A percentile compares a stretch with the other conserved stretches of the same genome.
These are phyloP conservation scores for Termitomyces bulborhizus DNA, from an alignment of 768 basidiomycete species.

Conservation along the genomic window DNA sequence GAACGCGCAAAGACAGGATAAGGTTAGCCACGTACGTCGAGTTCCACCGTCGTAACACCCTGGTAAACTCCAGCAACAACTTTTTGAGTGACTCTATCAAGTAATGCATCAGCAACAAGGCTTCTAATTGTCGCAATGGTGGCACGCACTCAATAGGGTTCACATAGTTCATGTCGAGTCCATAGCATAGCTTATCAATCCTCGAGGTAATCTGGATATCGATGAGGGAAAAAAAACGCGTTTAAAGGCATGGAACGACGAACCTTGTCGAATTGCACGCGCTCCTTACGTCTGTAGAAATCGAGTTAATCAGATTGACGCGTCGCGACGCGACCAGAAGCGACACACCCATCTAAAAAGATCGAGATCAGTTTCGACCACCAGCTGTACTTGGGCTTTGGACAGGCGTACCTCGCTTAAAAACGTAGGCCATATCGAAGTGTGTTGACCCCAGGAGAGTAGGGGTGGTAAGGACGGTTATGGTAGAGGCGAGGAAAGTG, in stretches of 20 bases:
- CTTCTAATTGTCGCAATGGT: not conserved
- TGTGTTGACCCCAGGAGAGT: slow-evolving; percentile 2
- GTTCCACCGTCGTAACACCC: slow-evolving; percentile 94
- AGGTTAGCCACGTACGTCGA: slow-evolving; percentile 62
- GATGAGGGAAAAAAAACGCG: slow-evolving; percentile 13
- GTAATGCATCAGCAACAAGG: not conserved
- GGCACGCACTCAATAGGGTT: slow-evolving; percentile 82
- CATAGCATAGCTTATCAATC: slow-evolving; percentile 90
- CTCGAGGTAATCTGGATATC: slow-evolving; percentile 70
- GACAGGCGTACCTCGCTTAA: slow-evolving; percentile 32
- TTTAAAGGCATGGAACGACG: slow-evolving; percentile 15
- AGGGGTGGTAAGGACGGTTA: slow-evolving; percentile 11
- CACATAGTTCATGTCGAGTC: slow-evolving; percentile 86
- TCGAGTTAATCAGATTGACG: slow-evolving; percentile 21
- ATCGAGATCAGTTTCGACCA: slow-evolving; percentile 5
- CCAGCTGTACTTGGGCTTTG: not conserved
- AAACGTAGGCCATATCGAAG: slow-evolving; percentile 28
- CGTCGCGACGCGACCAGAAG: slow-evolving; percentile 27
- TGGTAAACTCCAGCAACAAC: slow-evolving; percentile 91
- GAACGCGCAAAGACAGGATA: not conserved
- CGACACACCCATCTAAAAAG: slow-evolving; percentile 41
- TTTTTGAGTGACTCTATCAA: slow-evolving; percentile 78
- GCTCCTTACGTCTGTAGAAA: slow-evolving; percentile 69
- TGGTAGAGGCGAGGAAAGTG: slow-evolving; percentile 15
- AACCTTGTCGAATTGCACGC: slow-evolving; percentile 91